Conservation (phyloP, 805 yeast species). For the Cephaloascus fragrans region DNA sequence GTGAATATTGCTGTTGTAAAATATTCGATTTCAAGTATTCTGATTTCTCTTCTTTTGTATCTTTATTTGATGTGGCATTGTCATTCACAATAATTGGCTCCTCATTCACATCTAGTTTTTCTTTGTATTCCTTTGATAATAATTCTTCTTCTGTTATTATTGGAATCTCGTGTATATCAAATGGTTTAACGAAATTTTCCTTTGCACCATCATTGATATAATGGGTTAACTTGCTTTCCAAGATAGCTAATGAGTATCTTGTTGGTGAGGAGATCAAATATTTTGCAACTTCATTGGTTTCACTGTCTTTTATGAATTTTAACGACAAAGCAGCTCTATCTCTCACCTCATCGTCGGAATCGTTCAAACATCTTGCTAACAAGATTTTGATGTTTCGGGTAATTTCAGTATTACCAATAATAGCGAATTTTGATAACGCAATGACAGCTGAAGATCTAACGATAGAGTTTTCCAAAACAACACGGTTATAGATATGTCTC, state of each 20-base stretch:
- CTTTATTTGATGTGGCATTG: slow-evolving; percentile 13
- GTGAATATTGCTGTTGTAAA: slow-evolving; percentile 56
- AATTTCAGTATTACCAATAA: slow-evolving; percentile 60
- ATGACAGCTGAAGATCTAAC: slow-evolving; percentile 94
- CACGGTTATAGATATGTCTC: slow-evolving; percentile 93
- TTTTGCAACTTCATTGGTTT: slow-evolving; percentile 22
- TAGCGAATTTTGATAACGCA: slow-evolving; percentile 84
- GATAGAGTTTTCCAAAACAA: slow-evolving; percentile 90
- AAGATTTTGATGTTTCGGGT: slow-evolving; percentile 63
- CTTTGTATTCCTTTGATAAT: slow-evolving; percentile 51
- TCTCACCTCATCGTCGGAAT: slow-evolving; percentile 93
- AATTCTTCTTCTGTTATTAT: slow-evolving; percentile 57
- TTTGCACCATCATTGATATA: slow-evolving; percentile 50
- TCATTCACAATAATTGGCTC: slow-evolving; percentile 11
- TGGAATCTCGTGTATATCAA: slow-evolving; percentile 65
- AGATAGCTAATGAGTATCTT: slow-evolving; percentile 61
- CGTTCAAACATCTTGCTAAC: slow-evolving; percentile 75
- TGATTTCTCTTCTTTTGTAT: slow-evolving; percentile 5
- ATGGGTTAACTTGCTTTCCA: slow-evolving; percentile 67
- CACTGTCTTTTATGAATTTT: slow-evolving; percentile 38
- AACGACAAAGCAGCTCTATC: slow-evolving; percentile 90
- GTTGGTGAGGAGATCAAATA: slow-evolving; percentile 57
- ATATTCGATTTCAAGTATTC: slow-evolving; percentile 16
- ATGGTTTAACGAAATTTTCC: slow-evolving; percentile 41
- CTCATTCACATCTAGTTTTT: slow-evolving; percentile 33